Conservation (phyloP, 176 grass and related monocot species). For the Eleusine coracana region DNA sequence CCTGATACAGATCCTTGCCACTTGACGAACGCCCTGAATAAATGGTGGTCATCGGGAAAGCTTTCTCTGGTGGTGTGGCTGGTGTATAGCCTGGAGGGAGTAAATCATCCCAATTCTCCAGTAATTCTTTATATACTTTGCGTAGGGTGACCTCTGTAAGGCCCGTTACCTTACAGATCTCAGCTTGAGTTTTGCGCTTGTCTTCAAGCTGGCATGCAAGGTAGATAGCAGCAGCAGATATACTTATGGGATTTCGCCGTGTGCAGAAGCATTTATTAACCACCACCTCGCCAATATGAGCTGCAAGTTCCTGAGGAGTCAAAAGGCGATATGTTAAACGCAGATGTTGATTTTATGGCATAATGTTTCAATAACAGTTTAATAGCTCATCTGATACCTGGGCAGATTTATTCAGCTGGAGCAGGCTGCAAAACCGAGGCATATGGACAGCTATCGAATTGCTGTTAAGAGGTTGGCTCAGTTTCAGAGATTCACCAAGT, state of each 20-base stretch:
- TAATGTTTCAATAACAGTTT: background rate
- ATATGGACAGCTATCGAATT: constrained; percentile 98
- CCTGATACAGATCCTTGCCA: constrained; percentile 72
- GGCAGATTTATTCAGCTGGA: constrained; percentile 98
- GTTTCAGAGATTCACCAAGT: constrained; percentile 88
- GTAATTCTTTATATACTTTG: constrained; percentile 97
- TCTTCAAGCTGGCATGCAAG: constrained; percentile 97
- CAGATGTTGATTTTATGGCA: background rate
- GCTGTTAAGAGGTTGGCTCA: constrained; percentile 95
- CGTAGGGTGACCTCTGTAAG: constrained; percentile 96
- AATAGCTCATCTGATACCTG: constrained; percentile 60
- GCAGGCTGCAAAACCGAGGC: constrained; percentile 95
- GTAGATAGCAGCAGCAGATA: constrained; percentile 98
- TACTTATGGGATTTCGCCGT: constrained; percentile 91
- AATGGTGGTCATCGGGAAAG: constrained; percentile 83
- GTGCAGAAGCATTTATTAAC: constrained; percentile 98
- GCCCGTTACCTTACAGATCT: constrained; percentile 96
- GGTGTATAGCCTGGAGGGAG: constrained; percentile 88
- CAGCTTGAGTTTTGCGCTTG: constrained; percentile 95
- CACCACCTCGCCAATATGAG: constrained; percentile 93
- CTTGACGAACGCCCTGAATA: constrained; percentile 61
- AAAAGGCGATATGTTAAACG: constrained; percentile 1
- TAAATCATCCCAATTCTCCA: constrained; percentile 98
- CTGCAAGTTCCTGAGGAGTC: constrained; percentile 78
- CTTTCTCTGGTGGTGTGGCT: constrained; percentile 86